Evolutionary conservation across 2,329 filamentous ascomycete genomes (phyloP).

Genomic region (Venturiaceae sp.): DNA sequence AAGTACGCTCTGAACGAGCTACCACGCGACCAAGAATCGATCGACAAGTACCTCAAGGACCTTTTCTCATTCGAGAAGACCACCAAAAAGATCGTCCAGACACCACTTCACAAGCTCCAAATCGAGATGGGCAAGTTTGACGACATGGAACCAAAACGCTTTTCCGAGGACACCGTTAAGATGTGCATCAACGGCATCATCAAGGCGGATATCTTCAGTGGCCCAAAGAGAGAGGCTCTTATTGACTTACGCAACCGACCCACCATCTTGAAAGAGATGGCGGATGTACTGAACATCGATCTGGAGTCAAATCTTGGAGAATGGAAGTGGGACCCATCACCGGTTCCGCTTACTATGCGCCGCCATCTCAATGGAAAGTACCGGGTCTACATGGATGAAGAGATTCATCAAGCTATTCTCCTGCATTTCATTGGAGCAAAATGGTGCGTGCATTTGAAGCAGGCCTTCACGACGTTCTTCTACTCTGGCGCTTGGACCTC

Average conservation of each 20-base stretch:
- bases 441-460: constrained; percentile 40
- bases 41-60: constrained; percentile 39
- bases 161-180: constrained; percentile 32
- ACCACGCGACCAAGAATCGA: constrained; percentile 34
- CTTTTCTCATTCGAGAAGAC: constrained; percentile 38
- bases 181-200: constrained; percentile 41
- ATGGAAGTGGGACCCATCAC: constrained; percentile 41
- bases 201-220: constrained; percentile 39
- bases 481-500: constrained; percentile 31
- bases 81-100: constrained; percentile 8
- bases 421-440: constrained; percentile 44
- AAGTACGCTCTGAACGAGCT: constrained; percentile 41
- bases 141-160: constrained; percentile 22
- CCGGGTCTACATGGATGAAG: constrained; percentile 49
- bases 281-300: constrained; percentile 48
- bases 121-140: constrained; percentile 21
- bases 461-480: constrained; percentile 27
- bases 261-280: constrained; percentile 42
- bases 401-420: constrained; percentile 46
- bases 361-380: constrained; percentile 49
- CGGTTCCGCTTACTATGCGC: constrained; percentile 39
- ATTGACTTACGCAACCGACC: constrained; percentile 41
- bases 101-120: constrained; percentile 8
- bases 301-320: constrained; percentile 35
- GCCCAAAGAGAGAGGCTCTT: constrained; percentile 40